Percentiles rank a stretch among this genome's conserved stretches.
phyloP scores from a whole-genome alignment of 1,284 basidiomycete species.

The Ceratobasidium sp. region DNA sequence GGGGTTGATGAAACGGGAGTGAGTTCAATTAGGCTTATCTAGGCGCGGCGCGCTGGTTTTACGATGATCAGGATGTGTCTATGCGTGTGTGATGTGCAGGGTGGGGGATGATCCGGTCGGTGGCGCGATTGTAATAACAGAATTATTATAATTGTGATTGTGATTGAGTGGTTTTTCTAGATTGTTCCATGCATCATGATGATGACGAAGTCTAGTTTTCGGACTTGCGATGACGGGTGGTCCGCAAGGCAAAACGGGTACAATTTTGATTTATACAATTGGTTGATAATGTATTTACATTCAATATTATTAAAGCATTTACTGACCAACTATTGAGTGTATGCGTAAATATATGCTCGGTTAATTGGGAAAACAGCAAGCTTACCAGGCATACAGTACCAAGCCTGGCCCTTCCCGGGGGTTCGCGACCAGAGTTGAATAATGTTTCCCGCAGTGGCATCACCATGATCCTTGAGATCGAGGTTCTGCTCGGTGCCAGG shows the following conservation, averaged over 20 bases:
- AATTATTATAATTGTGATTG: too few species aligned
- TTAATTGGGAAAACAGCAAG: neutral
- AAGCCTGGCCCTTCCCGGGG: conserved; percentile 35
- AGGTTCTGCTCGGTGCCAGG: conserved; percentile 36
- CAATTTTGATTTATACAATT: conserved; percentile 39
- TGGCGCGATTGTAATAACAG: too few species aligned
- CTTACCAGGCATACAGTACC: conserved; percentile 35
- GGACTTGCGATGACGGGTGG: too few species aligned
- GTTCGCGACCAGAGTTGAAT: conserved; percentile 36
- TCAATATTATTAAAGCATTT: neutral
- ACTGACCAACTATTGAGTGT: neutral
- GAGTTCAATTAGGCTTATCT: conserved; percentile 11
- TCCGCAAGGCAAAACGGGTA: too few species aligned
- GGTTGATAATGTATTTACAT: conserved; percentile 10
- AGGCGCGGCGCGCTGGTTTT: too few species aligned
- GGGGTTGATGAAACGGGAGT: conserved; percentile 18
- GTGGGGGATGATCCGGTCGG: too few species aligned
- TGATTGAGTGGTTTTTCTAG: too few species aligned
- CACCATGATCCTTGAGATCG: conserved; percentile 44
- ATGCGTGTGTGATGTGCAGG: too few species aligned
- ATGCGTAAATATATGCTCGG: neutral
- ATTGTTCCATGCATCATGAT: too few species aligned
- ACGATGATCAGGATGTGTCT: too few species aligned
- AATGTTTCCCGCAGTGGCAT: conserved; percentile 39
- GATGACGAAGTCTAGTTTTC: too few species aligned